Conservation (phyloP, 192 early-diverging fungal species). For the Gamsiella multidivaricata region DNA sequence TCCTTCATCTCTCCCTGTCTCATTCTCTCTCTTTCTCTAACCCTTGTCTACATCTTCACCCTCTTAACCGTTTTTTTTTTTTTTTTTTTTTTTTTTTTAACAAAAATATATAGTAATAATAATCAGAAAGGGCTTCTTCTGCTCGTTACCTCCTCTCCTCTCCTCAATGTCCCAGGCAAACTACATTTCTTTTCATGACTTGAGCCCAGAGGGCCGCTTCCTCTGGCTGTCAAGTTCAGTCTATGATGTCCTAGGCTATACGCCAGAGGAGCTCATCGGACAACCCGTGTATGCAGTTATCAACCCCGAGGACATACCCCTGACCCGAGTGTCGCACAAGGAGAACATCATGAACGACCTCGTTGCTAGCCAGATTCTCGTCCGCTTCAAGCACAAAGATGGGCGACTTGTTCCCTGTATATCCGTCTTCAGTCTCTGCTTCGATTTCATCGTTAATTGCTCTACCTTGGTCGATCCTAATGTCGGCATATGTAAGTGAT, state of each 20-base stretch:
- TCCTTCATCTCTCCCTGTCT: not conserved
- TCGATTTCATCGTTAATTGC: slow-evolving; percentile 29
- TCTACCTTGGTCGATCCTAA: slow-evolving; percentile 14
- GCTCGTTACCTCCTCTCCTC: no score
- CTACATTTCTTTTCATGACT: slow-evolving; percentile 57
- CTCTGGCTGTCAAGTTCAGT: slow-evolving; percentile 49
- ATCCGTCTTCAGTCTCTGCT: slow-evolving; percentile 26
- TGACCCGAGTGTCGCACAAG: slow-evolving; percentile 24
- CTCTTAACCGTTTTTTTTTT: not conserved
- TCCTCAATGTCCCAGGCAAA: not conserved
- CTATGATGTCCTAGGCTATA: slow-evolving; percentile 54
- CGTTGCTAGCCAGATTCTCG: slow-evolving; percentile 32
- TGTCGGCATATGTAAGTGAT: not conserved
- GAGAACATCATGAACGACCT: slow-evolving; percentile 47
- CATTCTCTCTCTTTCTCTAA: not conserved
- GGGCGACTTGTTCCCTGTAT: slow-evolving; percentile 9
- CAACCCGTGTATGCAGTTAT: slow-evolving; percentile 37
- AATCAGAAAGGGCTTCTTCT: no score
- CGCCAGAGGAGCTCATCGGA: slow-evolving; percentile 54
- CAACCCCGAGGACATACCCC: slow-evolving; percentile 32
- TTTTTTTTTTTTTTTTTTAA: not conserved
- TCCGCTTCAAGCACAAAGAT: slow-evolving; percentile 39
- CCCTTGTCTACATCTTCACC: not conserved
- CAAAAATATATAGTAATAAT: no score
- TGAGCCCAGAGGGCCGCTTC: slow-evolving; percentile 26